phyloP scores from a whole-genome alignment of 768 basidiomycete genomes.

The Pisolithus microcarpus region DNA sequence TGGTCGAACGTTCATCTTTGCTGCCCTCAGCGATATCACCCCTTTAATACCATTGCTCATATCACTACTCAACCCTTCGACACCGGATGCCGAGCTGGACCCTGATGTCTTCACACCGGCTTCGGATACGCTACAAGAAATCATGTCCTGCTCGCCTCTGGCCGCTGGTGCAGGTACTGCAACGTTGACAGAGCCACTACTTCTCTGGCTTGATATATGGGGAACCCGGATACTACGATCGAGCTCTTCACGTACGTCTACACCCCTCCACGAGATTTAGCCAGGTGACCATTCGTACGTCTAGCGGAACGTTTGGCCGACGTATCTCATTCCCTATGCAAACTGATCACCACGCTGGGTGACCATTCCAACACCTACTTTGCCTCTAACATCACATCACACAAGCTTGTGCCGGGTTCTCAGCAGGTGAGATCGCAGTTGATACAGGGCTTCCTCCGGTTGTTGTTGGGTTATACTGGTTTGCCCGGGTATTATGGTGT shows the following conservation, averaged over 20 bases:
- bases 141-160: conserved; percentile 68
- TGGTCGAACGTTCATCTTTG: conserved; percentile 1
- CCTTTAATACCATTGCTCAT: conserved; percentile 62
- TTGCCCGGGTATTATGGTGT: conserved; percentile 68
- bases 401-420: conserved; percentile 28
- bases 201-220: conserved; percentile 64
- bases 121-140: conserved; percentile 68
- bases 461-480: conserved; percentile 70
- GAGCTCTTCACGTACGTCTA: conserved; percentile 29
- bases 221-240: conserved; percentile 42
- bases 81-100: conserved; percentile 30
- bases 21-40: conserved; percentile 51
- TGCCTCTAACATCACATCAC: conserved; percentile 56
- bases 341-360: conserved; percentile 72
- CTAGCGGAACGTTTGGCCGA: conserved; percentile 36
- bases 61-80: conserved; percentile 31
- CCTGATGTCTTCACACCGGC: conserved; percentile 54
- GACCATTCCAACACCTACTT: conserved; percentile 83
- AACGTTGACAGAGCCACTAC: conserved; percentile 75
- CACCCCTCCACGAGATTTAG: background rate
- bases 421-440: conserved; percentile 41
- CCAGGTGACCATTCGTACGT: conserved; percentile 5
- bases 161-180: conserved; percentile 61
- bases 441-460: conserved; percentile 62
- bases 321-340: conserved; percentile 66